Evolutionary conservation across 345 rosid species (phyloP).

Genomic region (Lepidium aucheri): DNA sequence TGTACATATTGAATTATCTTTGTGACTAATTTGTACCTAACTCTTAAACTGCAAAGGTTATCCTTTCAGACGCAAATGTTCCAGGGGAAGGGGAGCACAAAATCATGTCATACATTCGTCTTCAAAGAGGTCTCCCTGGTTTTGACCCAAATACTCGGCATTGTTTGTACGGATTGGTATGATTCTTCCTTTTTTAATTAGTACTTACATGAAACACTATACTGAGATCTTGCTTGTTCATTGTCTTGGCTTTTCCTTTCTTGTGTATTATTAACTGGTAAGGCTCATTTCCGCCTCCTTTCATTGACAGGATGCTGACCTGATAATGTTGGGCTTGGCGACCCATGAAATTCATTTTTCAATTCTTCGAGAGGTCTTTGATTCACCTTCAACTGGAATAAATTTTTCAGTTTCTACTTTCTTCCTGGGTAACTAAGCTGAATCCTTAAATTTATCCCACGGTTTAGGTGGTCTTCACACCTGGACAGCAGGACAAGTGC

Average conservation of each 20-base stretch:
- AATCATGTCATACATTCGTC: constrained; percentile 80
- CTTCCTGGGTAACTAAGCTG: background rate
- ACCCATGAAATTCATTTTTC: constrained; percentile 97
- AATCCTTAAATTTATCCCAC: background rate
- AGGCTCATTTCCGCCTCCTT: constrained; percentile 6
- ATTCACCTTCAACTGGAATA: background rate
- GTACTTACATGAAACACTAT: background rate
- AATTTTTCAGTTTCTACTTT: background rate
- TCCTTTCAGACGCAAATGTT: constrained; percentile 88
- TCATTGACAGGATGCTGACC: constrained; percentile 80
- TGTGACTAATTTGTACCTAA: constrained; percentile 17
- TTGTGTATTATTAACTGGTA: constrained; percentile 6
- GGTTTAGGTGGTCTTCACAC: constrained; percentile 76
- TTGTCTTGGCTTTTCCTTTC: background rate
- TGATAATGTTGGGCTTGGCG: constrained; percentile 95
- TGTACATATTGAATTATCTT: background rate
- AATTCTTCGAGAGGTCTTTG: constrained; percentile 86
- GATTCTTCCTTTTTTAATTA: constrained; percentile 22
- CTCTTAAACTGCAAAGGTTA: constrained; percentile 46
- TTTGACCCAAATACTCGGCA: constrained; percentile 75
- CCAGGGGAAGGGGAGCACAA: constrained; percentile 98
- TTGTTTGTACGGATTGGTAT: constrained; percentile 88
- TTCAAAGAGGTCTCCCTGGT: constrained; percentile 79
- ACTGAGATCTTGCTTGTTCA: background rate
- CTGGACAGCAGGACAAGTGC: constrained; percentile 89